phyloP scores from a whole-genome alignment of 805 yeast species.

The Metschnikowia baotianmanensis region DNA sequence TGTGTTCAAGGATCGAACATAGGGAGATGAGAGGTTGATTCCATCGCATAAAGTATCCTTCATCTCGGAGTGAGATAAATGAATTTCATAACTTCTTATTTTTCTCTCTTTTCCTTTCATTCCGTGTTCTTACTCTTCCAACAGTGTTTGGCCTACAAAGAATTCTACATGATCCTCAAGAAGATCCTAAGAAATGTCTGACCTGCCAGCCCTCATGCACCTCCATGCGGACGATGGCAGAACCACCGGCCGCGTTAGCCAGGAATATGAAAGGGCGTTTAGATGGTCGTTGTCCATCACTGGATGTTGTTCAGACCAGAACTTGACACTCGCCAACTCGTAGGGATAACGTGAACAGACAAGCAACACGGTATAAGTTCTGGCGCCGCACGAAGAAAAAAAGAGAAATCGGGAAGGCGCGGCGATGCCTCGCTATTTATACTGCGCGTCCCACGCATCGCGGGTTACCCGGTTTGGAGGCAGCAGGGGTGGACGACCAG shows the following conservation, averaged over 20 bases:
- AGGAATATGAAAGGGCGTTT: constrained; percentile 39
- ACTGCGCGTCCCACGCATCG: constrained; percentile 6
- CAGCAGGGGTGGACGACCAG: background rate
- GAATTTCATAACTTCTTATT: too few species aligned
- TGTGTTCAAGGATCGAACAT: too few species aligned
- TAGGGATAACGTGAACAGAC: constrained; percentile 45
- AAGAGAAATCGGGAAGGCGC: background rate
- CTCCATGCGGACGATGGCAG: constrained; percentile 23
- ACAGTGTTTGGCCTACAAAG: too few species aligned
- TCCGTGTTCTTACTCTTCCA: too few species aligned
- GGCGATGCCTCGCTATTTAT: constrained; percentile 11
- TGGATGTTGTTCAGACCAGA: constrained; percentile 46
- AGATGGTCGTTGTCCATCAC: constrained; percentile 42
- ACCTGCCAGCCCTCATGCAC: constrained; percentile 48
- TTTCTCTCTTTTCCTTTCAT: too few species aligned
- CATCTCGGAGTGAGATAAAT: too few species aligned
- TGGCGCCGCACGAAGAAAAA: constrained; percentile 49
- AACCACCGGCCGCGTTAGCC: constrained; percentile 22
- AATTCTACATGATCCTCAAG: too few species aligned
- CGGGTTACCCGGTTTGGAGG: constrained; percentile 15
- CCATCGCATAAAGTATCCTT: too few species aligned
- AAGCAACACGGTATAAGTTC: constrained; percentile 52
- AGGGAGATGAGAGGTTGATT: too few species aligned
- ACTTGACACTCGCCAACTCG: constrained; percentile 53
- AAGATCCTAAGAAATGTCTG: constrained; percentile 28